Percentiles rank a stretch among this genome's conserved stretches.
phyloP scores from a whole-genome alignment of 2,329 filamentous ascomycete genomes.

The Colletotrichum sojae region DNA sequence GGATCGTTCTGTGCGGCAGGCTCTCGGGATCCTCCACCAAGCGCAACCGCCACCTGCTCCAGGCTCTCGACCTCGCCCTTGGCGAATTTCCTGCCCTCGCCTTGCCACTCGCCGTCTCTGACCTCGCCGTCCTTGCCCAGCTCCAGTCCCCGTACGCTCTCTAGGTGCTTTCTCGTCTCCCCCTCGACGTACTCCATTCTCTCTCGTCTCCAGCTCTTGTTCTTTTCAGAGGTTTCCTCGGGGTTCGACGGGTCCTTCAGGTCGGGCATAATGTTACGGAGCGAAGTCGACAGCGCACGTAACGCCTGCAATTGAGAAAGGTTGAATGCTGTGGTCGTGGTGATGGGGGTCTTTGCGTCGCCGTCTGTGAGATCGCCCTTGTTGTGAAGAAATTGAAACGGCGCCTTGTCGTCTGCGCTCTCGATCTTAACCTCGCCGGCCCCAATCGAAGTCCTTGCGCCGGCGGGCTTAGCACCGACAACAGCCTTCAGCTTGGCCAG shows the following conservation, averaged over 20 bases:
- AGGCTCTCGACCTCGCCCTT: slow-evolving; percentile 70
- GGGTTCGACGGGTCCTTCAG: slow-evolving; percentile 54
- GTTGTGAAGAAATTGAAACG: slow-evolving; percentile 72
- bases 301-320: slow-evolving; percentile 87
- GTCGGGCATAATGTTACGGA: slow-evolving; percentile 77
- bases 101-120: slow-evolving; percentile 76
- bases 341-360: slow-evolving; percentile 69
- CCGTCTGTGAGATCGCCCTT: slow-evolving; percentile 66
- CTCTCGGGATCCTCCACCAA: slow-evolving; percentile 53
- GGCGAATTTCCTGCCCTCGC: slow-evolving; percentile 63
- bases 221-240: slow-evolving; percentile 50
- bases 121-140: slow-evolving; percentile 73
- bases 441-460: slow-evolving; percentile 41
- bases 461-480: slow-evolving; percentile 50
- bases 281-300: slow-evolving; percentile 71
- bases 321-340: slow-evolving; percentile 82
- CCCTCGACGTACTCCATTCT: slow-evolving; percentile 87
- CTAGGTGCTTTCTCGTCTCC: slow-evolving; percentile 82
- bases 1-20: slow-evolving; percentile 17
- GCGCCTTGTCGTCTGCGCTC: slow-evolving; percentile 43
- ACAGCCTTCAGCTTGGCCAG: slow-evolving; percentile 72
- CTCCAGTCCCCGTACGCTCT: slow-evolving; percentile 77
- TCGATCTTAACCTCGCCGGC: slow-evolving; percentile 44
- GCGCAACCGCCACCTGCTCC: slow-evolving; percentile 63
- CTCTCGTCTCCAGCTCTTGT: slow-evolving; percentile 76